phyloP scores from a whole-genome alignment of 208 protist species.

The Trichomonas gallinae region DNA sequence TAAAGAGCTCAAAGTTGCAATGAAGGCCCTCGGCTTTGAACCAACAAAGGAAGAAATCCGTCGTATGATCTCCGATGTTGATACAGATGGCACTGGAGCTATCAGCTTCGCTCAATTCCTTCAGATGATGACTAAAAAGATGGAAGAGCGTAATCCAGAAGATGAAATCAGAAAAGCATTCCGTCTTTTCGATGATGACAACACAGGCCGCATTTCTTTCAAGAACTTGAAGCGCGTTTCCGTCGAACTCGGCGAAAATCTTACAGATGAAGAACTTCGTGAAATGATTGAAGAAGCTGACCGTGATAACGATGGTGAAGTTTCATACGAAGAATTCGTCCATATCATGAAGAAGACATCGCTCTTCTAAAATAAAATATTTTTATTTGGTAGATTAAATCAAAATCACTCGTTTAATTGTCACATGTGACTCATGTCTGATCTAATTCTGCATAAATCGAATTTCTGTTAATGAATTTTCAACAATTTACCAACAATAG shows the following conservation, averaged over 20 bases:
- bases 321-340: slow-evolving; percentile 51
- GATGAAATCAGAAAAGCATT: slow-evolving; percentile 41
- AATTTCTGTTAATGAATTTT: no score
- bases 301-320: slow-evolving; percentile 52
- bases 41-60: slow-evolving; percentile 75
- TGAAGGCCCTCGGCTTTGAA: slow-evolving; percentile 95
- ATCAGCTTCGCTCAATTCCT: slow-evolving; percentile 63
- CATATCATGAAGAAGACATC: slow-evolving; percentile 25
- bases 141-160: slow-evolving; percentile 64
- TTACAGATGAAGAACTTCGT: slow-evolving; percentile 59
- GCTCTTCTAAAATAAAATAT: neutral
- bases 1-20: slow-evolving; percentile 96
- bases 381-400: neutral
- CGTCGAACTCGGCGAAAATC: slow-evolving; percentile 58
- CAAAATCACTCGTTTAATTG: no score
- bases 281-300: slow-evolving; percentile 65
- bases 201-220: slow-evolving; percentile 64
- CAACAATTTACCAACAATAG: no score
- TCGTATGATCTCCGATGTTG: slow-evolving; percentile 60
- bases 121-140: slow-evolving; percentile 67
- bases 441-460: no score
- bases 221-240: slow-evolving; percentile 71
- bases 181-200: slow-evolving; percentile 44
- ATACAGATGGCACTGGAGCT: slow-evolving; percentile 55
- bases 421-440: no score